These are phyloP conservation scores for Furcasterigmium furcatum DNA, from an alignment of 2,329 filamentous ascomycete genomes.

Conservation along the genomic window DNA sequence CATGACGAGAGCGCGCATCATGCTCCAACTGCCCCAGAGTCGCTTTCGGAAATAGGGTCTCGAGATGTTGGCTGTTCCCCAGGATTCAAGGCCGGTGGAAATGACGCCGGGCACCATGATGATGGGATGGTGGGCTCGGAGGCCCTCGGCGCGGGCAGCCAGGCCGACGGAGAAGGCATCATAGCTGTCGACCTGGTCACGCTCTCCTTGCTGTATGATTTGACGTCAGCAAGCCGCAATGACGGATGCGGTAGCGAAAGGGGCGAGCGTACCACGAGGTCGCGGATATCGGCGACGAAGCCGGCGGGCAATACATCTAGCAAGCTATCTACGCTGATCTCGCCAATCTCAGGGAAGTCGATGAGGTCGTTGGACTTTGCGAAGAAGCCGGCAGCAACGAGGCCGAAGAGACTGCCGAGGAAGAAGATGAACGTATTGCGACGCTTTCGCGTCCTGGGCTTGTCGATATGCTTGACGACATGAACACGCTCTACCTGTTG, in stretches of 20 bases:
- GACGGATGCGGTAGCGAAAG: not conserved
- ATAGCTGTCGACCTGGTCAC: constrained; percentile 78
- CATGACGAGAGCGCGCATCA: constrained; percentile 92
- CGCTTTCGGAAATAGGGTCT: constrained; percentile 91
- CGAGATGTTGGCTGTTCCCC: constrained; percentile 84
- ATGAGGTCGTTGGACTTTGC: constrained; percentile 87
- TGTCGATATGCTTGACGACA: constrained; percentile 33
- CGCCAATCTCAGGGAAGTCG: constrained; percentile 66
- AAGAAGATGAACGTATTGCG: constrained; percentile 80
- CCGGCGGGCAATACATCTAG: constrained; percentile 85
- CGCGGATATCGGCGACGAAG: constrained; percentile 79
- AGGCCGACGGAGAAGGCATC: constrained; percentile 91
- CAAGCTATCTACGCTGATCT: constrained; percentile 79
- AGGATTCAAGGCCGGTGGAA: constrained; percentile 93
- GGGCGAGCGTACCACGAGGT: constrained; percentile 61
- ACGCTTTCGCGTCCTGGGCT: constrained; percentile 61
- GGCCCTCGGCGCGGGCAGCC: constrained; percentile 76
- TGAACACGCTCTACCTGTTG: constrained; percentile 33
- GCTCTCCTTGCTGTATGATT: constrained; percentile 68
- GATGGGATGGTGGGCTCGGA: constrained; percentile 79
- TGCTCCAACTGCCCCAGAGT: constrained; percentile 97
- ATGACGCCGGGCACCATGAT: constrained; percentile 99
- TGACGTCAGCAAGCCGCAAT: too few species aligned
- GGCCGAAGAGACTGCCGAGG: constrained; percentile 84
- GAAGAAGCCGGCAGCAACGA: constrained; percentile 86